These are phyloP conservation scores for Sequoiadendron giganteum DNA, from an alignment of 75 land plant species.

Conservation along the genomic window DNA sequence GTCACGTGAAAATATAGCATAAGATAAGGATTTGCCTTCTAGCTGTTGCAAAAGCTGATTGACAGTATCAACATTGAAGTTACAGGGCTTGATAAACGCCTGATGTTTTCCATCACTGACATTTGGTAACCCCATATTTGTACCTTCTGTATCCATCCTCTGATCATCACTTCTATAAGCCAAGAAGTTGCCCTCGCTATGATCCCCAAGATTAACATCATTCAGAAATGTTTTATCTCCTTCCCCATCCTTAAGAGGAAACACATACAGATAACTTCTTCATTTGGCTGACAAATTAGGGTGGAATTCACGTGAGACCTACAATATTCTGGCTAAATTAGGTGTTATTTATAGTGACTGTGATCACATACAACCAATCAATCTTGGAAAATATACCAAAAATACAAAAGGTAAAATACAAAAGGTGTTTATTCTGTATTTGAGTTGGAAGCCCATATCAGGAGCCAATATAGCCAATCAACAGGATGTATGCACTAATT, in stretches of 20 bases:
- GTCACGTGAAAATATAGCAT: constrained; percentile 78
- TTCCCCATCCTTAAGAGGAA: constrained; percentile 46
- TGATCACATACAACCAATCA: background rate
- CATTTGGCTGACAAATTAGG: constrained; percentile 88
- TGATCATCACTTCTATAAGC: constrained; percentile 17
- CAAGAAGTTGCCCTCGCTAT: background rate
- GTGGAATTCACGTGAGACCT: constrained; percentile 80
- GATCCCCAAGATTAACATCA: constrained; percentile 1
- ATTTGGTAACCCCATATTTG: background rate
- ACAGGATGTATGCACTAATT: background rate
- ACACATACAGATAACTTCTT: constrained; percentile 80
- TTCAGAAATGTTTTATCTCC: background rate
- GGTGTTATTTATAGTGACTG: background rate
- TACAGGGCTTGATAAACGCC: constrained; percentile 37
- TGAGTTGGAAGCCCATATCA: background rate
- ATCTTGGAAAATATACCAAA: background rate
- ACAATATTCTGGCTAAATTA: background rate
- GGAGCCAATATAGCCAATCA: background rate
- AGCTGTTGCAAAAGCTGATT: constrained; percentile 50
- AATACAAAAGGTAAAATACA: too few relatives aligned
- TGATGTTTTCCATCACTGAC: background rate
- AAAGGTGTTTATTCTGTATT: background rate
- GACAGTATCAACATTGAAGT: constrained; percentile 44
- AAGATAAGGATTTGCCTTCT: constrained; percentile 69
- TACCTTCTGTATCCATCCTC: background rate